A percentile compares a stretch with the other conserved stretches of the same genome.
Conservation (phyloP, 1,284 basidiomycete genomes). For the Cerioporus squamosus region DNA sequence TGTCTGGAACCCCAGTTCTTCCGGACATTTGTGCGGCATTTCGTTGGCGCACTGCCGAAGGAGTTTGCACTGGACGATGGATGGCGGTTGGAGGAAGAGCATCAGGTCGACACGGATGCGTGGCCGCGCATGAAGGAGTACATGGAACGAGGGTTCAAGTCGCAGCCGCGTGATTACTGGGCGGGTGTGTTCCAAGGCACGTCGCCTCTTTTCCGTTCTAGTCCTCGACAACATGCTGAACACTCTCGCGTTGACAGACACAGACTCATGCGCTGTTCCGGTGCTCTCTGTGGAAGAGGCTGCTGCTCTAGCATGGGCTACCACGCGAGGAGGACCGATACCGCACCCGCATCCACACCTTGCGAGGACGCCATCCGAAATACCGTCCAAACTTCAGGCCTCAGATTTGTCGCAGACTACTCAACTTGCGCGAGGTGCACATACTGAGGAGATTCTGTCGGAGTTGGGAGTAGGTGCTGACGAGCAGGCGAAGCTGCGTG, state of each 20-base stretch:
- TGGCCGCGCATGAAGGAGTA: constrained; percentile 69
- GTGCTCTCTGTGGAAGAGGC: constrained; percentile 74
- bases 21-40: constrained; percentile 57
- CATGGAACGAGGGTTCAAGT: constrained; percentile 65
- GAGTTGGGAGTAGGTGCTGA: constrained; percentile 20
- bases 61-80: constrained; percentile 40
- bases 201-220: constrained; percentile 12
- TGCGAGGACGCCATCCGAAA: constrained; percentile 31
- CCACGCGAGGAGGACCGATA: constrained; percentile 28
- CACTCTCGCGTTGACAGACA: constrained; percentile 42
- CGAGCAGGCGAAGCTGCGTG: constrained; percentile 16
- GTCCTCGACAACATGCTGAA: no score
- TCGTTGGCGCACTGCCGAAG: constrained; percentile 54
- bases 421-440: constrained; percentile 50
- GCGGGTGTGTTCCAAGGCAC: constrained; percentile 65
- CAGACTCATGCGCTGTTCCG: constrained; percentile 79
- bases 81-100: constrained; percentile 58
- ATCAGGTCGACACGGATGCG: constrained; percentile 53
- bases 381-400: constrained; percentile 10
- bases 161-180: constrained; percentile 73
- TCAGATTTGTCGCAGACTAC: constrained; percentile 14
- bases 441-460: constrained; percentile 48
- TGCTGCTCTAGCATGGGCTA: constrained; percentile 41
- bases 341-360: constrained; percentile 59
- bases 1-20: constrained; percentile 79